These are phyloP conservation scores for Castanospermum australe DNA, from an alignment of 306 rosid species.

Conservation along the genomic window DNA sequence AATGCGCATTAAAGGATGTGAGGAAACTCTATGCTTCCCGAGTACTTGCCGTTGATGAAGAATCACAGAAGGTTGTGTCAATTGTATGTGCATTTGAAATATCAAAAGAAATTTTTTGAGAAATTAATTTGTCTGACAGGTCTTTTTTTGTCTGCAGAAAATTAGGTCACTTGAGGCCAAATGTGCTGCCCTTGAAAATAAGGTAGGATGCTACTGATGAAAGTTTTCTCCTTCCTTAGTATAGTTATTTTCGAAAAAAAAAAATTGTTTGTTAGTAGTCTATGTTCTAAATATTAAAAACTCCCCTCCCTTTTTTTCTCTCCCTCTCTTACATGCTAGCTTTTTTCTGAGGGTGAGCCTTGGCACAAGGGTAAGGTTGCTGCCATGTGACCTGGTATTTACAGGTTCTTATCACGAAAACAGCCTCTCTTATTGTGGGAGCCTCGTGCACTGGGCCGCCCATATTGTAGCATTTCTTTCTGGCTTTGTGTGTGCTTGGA, in stretches of 20 bases:
- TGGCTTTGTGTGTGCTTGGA: neutral
- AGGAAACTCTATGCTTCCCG: conserved; percentile 71
- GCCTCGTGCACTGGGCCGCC: no score
- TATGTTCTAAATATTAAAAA: neutral
- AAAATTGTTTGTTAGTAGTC: neutral
- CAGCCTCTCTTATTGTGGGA: no score
- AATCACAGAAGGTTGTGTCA: conserved; percentile 64
- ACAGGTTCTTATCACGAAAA: no score
- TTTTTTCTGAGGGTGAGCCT: no score
- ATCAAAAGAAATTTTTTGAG: neutral
- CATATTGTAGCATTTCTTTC: neutral
- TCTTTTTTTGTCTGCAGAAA: conserved; percentile 46
- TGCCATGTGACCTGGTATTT: no score
- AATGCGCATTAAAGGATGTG: conserved; percentile 70
- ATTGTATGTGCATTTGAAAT: neutral
- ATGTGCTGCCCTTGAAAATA: conserved; percentile 63
- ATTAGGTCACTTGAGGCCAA: conserved; percentile 66
- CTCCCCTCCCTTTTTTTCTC: neutral
- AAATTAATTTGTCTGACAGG: conserved; percentile 11
- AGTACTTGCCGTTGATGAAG: conserved; percentile 64
- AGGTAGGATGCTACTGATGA: conserved; percentile 45
- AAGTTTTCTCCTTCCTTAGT: neutral
- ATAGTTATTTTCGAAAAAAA: neutral
- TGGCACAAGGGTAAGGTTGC: no score
- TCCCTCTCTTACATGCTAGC: neutral